A percentile compares a stretch with the other conserved stretches of the same genome.
Evolutionary conservation across 2,329 filamentous ascomycete species (phyloP).

Genomic region (Penicillium sp.): DNA sequence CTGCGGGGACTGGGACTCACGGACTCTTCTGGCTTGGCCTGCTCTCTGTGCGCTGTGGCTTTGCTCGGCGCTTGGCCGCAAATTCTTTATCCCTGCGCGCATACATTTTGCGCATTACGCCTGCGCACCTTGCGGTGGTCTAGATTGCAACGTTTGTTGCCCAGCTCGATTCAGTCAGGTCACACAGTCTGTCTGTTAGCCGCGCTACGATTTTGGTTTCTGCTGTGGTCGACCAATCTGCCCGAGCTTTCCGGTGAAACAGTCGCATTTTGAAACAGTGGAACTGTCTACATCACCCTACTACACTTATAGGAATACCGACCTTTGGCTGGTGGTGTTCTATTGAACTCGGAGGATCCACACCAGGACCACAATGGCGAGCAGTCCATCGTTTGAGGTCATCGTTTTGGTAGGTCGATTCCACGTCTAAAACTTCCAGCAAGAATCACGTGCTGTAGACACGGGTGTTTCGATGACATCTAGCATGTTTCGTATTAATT

Average conservation of each 20-base stretch:
- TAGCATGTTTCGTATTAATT: neutral
- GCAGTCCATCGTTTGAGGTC: conserved; percentile 63
- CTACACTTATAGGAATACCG: neutral
- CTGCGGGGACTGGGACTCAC: neutral
- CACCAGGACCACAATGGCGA: conserved; percentile 15
- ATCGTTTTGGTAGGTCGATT: conserved; percentile 67
- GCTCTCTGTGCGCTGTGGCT: neutral
- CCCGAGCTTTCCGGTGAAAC: conserved; percentile 3
- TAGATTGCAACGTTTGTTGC: conserved; percentile 2
- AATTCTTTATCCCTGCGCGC: neutral
- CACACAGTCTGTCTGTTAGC: neutral
- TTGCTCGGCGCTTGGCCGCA: conserved; percentile 1
- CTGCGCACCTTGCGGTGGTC: neutral
- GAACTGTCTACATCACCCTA: neutral
- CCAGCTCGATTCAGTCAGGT: neutral
- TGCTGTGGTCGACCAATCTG: neutral
- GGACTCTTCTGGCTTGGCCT: neutral
- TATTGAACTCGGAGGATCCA: neutral
- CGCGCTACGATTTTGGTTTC: neutral
- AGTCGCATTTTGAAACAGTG: neutral
- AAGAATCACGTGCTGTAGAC: conserved; percentile 5
- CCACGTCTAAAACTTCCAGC: conserved; percentile 6
- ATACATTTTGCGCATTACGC: neutral
- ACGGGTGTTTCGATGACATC: neutral
- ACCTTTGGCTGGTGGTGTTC: neutral